phyloP scores from a whole-genome alignment of 2,329 filamentous ascomycete species.

The Gnomoniopsis smithogilvyi region DNA sequence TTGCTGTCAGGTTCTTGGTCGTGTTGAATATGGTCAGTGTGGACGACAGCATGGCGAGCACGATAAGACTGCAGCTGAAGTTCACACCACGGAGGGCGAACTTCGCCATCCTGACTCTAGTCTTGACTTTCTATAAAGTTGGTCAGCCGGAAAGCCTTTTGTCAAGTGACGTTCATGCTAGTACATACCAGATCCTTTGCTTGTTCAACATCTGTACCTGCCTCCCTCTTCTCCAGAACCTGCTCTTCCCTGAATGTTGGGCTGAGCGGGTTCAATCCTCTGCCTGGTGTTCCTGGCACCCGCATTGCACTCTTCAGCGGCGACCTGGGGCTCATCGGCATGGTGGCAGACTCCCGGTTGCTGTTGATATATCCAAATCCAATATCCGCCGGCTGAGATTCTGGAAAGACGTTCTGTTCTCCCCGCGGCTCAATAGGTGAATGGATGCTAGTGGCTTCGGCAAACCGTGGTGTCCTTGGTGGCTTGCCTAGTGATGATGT shows the following conservation, averaged over 20 bases:
- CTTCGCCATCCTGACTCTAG: slow-evolving; percentile 87
- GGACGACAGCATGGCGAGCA: slow-evolving; percentile 84
- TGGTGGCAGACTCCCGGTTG: slow-evolving; percentile 54
- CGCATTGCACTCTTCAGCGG: slow-evolving; percentile 89
- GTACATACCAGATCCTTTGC: slow-evolving; percentile 77
- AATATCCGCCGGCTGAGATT: slow-evolving; percentile 77
- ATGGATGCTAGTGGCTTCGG: slow-evolving; percentile 75
- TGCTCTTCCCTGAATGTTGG: slow-evolving; percentile 91
- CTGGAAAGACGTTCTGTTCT: slow-evolving; percentile 52
- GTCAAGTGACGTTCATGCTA: background rate
- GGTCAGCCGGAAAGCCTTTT: slow-evolving; percentile 24
- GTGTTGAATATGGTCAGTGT: slow-evolving; percentile 91
- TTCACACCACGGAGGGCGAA: slow-evolving; percentile 92
- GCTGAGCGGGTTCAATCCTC: slow-evolving; percentile 76
- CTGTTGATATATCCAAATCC: slow-evolving; percentile 87
- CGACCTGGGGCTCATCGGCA: slow-evolving; percentile 68
- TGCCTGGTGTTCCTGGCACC: slow-evolving; percentile 76
- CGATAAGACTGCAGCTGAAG: slow-evolving; percentile 95
- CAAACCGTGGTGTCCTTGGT: slow-evolving; percentile 74
- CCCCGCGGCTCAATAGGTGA: slow-evolving; percentile 63
- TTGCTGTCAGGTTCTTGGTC: slow-evolving; percentile 68
- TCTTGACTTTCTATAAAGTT: slow-evolving; percentile 76
- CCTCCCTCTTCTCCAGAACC: slow-evolving; percentile 79
- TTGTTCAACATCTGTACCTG: slow-evolving; percentile 79
- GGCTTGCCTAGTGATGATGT: slow-evolving; percentile 56